Percentiles rank a stretch among this genome's conserved stretches.
Evolutionary conservation across 805 yeast species (phyloP).

Genomic region (Candida silvicultrix): DNA sequence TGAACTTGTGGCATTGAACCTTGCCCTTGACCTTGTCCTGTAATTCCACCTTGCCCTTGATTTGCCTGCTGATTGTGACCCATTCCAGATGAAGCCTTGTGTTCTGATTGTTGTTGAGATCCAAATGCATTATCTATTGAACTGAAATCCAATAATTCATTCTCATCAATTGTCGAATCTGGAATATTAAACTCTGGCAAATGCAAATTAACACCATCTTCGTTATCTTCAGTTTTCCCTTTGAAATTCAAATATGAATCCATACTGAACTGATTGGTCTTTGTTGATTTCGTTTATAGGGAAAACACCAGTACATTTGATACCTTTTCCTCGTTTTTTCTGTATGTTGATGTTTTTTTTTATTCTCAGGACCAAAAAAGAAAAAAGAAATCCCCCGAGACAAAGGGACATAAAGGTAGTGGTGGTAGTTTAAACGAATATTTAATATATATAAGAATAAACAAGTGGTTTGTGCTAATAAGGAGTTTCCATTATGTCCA

Average conservation of each 20-base stretch:
- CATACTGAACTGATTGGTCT: not conserved
- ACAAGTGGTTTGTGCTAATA: too few species aligned
- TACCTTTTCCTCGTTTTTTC: too few species aligned
- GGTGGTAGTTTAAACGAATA: too few species aligned
- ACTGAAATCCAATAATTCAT: conserved; percentile 16
- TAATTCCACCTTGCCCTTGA: not conserved
- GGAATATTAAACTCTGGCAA: conserved; percentile 2
- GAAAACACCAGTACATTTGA: not conserved
- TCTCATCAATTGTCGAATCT: conserved; percentile 10
- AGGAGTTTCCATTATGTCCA: not conserved
- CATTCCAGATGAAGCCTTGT: not conserved
- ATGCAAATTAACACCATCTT: too few species aligned
- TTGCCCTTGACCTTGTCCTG: too few species aligned
- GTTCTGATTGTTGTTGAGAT: too few species aligned
- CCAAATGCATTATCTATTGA: conserved; percentile 11
- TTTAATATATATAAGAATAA: too few species aligned
- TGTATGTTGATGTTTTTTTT: too few species aligned
- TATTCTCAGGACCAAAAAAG: too few species aligned
- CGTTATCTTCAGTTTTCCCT: not conserved
- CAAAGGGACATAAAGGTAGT: too few species aligned
- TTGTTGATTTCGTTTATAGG: not conserved
- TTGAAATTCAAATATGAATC: not conserved
- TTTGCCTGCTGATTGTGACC: too few species aligned
- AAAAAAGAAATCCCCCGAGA: too few species aligned
- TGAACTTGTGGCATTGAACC: not conserved